A percentile compares a stretch with the other conserved stretches of the same genome.
Evolutionary conservation across 192 early-diverging fungal species (phyloP).

Genomic region (Entomortierella lignicola): DNA sequence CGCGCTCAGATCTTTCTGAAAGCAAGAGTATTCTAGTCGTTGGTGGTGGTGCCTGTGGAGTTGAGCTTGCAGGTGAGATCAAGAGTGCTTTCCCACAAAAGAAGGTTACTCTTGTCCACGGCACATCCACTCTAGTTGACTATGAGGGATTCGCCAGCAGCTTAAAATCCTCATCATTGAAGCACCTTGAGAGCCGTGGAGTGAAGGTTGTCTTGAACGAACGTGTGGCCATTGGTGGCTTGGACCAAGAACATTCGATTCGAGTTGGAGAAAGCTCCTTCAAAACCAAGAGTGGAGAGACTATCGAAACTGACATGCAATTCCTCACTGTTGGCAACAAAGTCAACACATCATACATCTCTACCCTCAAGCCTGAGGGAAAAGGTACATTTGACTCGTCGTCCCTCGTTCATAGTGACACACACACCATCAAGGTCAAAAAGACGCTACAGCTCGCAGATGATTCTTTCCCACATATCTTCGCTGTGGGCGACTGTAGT

Average conservation of each 20-base stretch:
- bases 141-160: conserved; percentile 54
- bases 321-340: conserved; percentile 58
- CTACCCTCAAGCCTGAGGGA: conserved; percentile 39
- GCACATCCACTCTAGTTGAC: conserved; percentile 51
- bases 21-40: conserved; percentile 62
- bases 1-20: conserved; percentile 23
- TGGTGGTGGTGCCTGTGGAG: conserved; percentile 76
- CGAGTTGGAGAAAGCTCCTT: conserved; percentile 55
- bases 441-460: conserved; percentile 60
- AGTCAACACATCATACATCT: conserved; percentile 60
- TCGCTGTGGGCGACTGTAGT: conserved; percentile 65
- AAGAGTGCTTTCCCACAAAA: conserved; percentile 60
- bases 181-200: conserved; percentile 57
- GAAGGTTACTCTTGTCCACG: conserved; percentile 51
- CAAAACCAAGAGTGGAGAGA: conserved; percentile 52
- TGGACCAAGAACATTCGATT: conserved; percentile 40
- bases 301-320: conserved; percentile 68
- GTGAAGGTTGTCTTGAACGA: conserved; percentile 65
- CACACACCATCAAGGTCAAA: conserved; percentile 57
- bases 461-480: conserved; percentile 51
- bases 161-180: conserved; percentile 51
- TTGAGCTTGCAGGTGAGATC: conserved; percentile 69
- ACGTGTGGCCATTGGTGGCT: conserved; percentile 54
- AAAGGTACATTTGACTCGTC: conserved; percentile 13
- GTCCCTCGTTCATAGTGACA: conserved; percentile 45